Percentiles rank a stretch among this genome's conserved stretches.
Conservation (phyloP, 257 asterid genomes). For the Lantana camara region DNA sequence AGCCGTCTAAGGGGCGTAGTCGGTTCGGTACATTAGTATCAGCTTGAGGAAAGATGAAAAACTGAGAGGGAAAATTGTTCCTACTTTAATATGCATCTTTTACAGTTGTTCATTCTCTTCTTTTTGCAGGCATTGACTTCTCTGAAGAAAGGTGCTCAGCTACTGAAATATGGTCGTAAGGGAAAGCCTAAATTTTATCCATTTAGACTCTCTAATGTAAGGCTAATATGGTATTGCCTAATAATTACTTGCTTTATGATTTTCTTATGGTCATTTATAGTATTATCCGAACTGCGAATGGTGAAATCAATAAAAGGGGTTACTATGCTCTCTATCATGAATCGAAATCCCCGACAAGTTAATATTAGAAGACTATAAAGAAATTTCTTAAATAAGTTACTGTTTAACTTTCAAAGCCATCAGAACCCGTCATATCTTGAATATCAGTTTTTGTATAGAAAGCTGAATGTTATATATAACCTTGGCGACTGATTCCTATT, state of each 20-base stretch:
- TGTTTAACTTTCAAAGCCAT: constrained; percentile 9
- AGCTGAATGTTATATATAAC: constrained; percentile 10
- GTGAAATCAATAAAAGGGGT: constrained; percentile 1
- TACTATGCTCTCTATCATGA: not conserved
- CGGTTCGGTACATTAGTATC: too few relatives aligned
- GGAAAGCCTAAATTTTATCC: constrained; percentile 93
- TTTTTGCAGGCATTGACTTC: constrained; percentile 69
- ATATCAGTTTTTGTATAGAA: constrained; percentile 20
- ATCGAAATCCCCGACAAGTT: not conserved
- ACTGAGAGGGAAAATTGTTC: constrained; percentile 12
- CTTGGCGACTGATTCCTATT: constrained; percentile 1
- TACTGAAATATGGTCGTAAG: constrained; percentile 90
- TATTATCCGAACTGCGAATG: not conserved
- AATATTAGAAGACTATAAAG: not conserved
- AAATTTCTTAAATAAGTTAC: constrained; percentile 14
- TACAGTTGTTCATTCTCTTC: constrained; percentile 17
- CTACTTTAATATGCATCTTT: constrained; percentile 3
- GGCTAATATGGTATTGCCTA: constrained; percentile 33
- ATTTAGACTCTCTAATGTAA: constrained; percentile 81
- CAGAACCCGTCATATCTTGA: not conserved
- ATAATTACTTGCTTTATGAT: constrained; percentile 22
- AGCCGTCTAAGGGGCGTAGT: too few relatives aligned
- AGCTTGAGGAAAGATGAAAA: not conserved
- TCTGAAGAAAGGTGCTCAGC: constrained; percentile 88
- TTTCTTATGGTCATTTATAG: constrained; percentile 2